Evolutionary conservation across 257 asterid genomes (phyloP), one percentile per base, ranked within the genome.

Genomic region (Ligustrum vulgare): DNA sequence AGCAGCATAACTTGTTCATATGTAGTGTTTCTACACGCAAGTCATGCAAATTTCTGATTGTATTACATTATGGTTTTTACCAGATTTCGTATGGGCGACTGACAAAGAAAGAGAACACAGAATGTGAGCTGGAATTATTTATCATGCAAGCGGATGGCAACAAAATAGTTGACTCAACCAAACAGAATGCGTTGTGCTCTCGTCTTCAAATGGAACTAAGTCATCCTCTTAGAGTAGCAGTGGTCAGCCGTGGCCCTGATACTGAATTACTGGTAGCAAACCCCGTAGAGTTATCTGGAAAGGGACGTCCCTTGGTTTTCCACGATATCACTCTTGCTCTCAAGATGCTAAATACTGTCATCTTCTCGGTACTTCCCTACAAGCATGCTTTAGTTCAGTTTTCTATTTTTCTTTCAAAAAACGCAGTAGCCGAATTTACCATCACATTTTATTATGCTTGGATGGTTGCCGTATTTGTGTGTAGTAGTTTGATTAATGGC

Each of bases 161-260:
- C 25, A 86, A 86, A 83, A 77, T 86, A 65, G 7, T 83, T n/a
- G 87, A 83, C 82, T 67, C 54, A 6, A 87, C 82, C n/a, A 77
- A 6, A 56, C 83, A 74, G 67, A 78, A 15, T 63, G 82, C 83
- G 49, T 43, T 86, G 64, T 82, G 86, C 71, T 82, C 85, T 70
- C 86, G 82, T 60, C 78, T 84, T 15, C 79, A 69, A 76, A 86
- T 84, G 75, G 90, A 86, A 76, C 84, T 86, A 87, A 83, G 82
- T 73, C 90, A 72, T 78, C 90, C 90, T 70, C 73, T 84, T 60
- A 80, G 90, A 39, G 86, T 84, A 70, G 80, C 86, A 72, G 75
- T 86, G 47, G 49, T 82, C 47, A 86, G 79, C 84, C 90, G 90
- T 67, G 90, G 90, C 72, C 90, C 90, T 47, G 90, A 86, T 75